A percentile compares a stretch with the other conserved stretches of the same genome.
These are phyloP conservation scores for Saururus chinensis DNA, from an alignment of 164 flowering plant species.

Conservation along the genomic window DNA sequence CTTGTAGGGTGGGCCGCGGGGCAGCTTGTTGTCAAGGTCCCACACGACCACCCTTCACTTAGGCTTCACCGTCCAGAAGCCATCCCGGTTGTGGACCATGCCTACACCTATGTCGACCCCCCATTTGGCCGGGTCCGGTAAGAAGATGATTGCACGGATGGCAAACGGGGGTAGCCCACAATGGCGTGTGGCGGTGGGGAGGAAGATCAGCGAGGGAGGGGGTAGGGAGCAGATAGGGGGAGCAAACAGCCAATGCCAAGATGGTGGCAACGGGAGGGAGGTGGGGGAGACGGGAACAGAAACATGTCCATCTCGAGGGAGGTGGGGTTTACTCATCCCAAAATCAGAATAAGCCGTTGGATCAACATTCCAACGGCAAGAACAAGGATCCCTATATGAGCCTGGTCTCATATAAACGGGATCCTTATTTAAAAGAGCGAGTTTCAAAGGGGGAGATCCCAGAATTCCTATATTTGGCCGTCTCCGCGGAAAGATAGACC, in stretches of 20 bases:
- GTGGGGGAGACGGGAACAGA: background rate
- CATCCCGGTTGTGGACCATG: constrained; percentile 54
- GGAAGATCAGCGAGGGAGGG: background rate
- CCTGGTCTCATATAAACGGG: too few relatives aligned
- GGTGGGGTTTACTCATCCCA: too few relatives aligned
- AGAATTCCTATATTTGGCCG: too few relatives aligned
- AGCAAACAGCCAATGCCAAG: too few relatives aligned
- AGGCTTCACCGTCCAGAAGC: constrained; percentile 45
- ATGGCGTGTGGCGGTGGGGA: background rate
- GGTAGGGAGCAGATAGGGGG: background rate
- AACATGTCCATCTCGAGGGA: too few relatives aligned
- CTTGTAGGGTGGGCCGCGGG: constrained; percentile 78
- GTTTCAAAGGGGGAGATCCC: too few relatives aligned
- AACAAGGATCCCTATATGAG: too few relatives aligned
- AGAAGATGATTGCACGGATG: background rate
- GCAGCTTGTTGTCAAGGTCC: constrained; percentile 97
- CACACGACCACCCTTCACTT: constrained; percentile 72
- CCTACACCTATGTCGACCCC: constrained; percentile 64
- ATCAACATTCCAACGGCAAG: too few relatives aligned
- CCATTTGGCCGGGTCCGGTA: constrained; percentile 2
- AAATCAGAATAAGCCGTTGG: too few relatives aligned
- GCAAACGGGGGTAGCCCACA: background rate
- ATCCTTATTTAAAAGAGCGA: too few relatives aligned
- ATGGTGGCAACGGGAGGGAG: background rate
- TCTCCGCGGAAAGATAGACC: too few relatives aligned